A percentile compares a stretch with the other conserved stretches of the same genome.
Evolutionary conservation across 345 rosid genomes (phyloP).

Genomic region (Triadica sebifera): DNA sequence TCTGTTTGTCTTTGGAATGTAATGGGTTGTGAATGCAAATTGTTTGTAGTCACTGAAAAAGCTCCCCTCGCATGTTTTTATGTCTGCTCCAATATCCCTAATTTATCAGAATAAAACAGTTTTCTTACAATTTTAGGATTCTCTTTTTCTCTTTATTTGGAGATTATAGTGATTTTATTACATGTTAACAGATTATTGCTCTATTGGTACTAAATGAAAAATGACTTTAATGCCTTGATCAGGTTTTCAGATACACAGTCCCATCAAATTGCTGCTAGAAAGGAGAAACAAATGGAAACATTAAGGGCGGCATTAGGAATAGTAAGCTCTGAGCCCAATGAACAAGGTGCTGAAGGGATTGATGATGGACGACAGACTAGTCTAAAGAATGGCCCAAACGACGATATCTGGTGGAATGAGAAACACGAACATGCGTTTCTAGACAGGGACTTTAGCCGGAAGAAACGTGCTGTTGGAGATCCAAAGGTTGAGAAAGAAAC

Average conservation of each 20-base stretch:
- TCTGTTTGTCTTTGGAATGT: not conserved
- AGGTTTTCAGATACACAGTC: slow-evolving; percentile 83
- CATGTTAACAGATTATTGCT: not conserved
- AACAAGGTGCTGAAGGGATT: slow-evolving; percentile 38
- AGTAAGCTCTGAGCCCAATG: slow-evolving; percentile 24
- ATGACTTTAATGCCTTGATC: slow-evolving; percentile 5
- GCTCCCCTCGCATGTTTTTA: not conserved
- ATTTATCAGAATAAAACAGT: not conserved
- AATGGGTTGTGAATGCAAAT: not conserved
- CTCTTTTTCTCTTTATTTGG: not conserved
- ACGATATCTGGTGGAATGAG: slow-evolving; percentile 39
- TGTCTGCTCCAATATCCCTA: not conserved
- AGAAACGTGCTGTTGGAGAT: slow-evolving; percentile 40
- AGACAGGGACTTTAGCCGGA: slow-evolving; percentile 54
- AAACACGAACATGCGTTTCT: slow-evolving; percentile 70
- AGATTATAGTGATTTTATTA: not conserved
- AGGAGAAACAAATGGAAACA: slow-evolving; percentile 90
- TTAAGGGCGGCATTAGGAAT: slow-evolving; percentile 86
- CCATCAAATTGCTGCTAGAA: slow-evolving; percentile 90
- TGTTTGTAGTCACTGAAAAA: not conserved
- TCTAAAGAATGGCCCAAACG: slow-evolving; percentile 31
- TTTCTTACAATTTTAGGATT: not conserved
- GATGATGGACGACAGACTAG: slow-evolving; percentile 25
- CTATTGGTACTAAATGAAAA: not conserved
- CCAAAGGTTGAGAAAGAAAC: slow-evolving; percentile 34